Evolutionary conservation across 2,329 filamentous ascomycete genomes (phyloP).

Genomic region (Leptodontidium sp.): DNA sequence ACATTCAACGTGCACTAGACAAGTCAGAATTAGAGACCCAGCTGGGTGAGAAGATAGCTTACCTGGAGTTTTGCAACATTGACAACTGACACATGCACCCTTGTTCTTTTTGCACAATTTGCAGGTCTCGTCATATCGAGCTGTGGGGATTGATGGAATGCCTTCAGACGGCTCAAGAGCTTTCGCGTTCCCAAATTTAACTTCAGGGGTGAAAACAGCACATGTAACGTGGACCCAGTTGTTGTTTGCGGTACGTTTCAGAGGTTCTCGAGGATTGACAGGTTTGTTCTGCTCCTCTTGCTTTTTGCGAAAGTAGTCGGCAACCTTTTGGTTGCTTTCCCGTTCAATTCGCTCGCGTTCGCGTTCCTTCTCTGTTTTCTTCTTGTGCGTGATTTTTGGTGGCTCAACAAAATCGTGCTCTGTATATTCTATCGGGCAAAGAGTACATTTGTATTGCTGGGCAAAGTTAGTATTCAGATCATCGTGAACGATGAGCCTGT

Average conservation of each 20-base stretch:
- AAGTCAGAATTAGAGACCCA: constrained; percentile 20
- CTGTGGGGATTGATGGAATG: constrained; percentile 79
- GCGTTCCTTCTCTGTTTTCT: constrained; percentile 91
- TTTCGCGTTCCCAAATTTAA: constrained; percentile 88
- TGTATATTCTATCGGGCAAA: constrained; percentile 85
- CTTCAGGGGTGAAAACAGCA: constrained; percentile 89
- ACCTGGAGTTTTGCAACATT: constrained; percentile 69
- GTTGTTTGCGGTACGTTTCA: constrained; percentile 94
- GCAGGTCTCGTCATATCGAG: constrained; percentile 80
- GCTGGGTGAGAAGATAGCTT: constrained; percentile 32
- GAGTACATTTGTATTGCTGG: constrained; percentile 87
- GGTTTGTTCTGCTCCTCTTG: constrained; percentile 88
- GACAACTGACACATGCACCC: constrained; percentile 85
- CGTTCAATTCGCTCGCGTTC: constrained; percentile 89
- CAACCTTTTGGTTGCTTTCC: constrained; percentile 80
- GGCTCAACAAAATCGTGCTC: constrained; percentile 86
- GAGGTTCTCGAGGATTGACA: constrained; percentile 82
- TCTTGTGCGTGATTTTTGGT: constrained; percentile 80
- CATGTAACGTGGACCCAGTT: constrained; percentile 98
- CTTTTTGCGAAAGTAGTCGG: constrained; percentile 81
- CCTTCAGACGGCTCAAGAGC: constrained; percentile 88
- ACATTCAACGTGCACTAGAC: constrained; percentile 81
- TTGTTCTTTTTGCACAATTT: constrained; percentile 79
- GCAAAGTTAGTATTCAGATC: constrained; percentile 35
- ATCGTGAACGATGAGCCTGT: constrained; percentile 16